phyloP scores from a whole-genome alignment of 1,284 basidiomycete species.

The Sporisorium exsertum region DNA sequence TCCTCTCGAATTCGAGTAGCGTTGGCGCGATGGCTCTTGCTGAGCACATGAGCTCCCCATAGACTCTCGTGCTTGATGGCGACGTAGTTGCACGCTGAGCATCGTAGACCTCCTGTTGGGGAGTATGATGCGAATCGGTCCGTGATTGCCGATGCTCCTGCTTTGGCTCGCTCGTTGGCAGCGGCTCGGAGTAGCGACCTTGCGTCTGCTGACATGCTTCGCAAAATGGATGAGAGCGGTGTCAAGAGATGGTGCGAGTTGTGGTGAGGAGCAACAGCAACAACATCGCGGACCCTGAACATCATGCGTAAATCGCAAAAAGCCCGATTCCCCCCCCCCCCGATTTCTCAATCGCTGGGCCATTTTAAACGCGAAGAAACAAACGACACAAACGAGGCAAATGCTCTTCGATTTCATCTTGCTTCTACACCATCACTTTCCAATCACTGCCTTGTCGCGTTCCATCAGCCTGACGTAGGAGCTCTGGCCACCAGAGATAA shows the following conservation, averaged over 20 bases:
- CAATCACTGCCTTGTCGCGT: conserved; percentile 1
- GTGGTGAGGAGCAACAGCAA: background rate
- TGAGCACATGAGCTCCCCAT: conserved; percentile 52
- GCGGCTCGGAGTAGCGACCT: conserved; percentile 49
- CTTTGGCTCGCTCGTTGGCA: conserved; percentile 32
- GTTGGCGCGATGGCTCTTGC: conserved; percentile 52
- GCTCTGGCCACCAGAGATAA: background rate
- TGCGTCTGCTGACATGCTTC: conserved; percentile 44
- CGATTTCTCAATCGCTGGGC: conserved; percentile 1
- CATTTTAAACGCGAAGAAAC: conserved; percentile 3
- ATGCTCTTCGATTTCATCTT: background rate
- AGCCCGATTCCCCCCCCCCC: conserved; percentile 1
- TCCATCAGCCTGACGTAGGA: background rate
- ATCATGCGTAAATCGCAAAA: background rate
- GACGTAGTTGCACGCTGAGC: conserved; percentile 53
- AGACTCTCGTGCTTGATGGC: conserved; percentile 60
- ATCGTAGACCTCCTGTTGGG: conserved; percentile 44
- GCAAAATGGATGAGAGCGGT: background rate
- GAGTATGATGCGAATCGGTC: conserved; percentile 57
- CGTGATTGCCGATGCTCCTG: conserved; percentile 17
- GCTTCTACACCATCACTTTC: background rate
- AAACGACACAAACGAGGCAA: background rate
- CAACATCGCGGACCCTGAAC: conserved; percentile 1
- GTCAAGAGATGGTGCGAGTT: background rate
- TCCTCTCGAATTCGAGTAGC: conserved; percentile 30